These are phyloP conservation scores for Pouteria campechiana DNA, from an alignment of 179 eudicot species.

Conservation along the genomic window DNA sequence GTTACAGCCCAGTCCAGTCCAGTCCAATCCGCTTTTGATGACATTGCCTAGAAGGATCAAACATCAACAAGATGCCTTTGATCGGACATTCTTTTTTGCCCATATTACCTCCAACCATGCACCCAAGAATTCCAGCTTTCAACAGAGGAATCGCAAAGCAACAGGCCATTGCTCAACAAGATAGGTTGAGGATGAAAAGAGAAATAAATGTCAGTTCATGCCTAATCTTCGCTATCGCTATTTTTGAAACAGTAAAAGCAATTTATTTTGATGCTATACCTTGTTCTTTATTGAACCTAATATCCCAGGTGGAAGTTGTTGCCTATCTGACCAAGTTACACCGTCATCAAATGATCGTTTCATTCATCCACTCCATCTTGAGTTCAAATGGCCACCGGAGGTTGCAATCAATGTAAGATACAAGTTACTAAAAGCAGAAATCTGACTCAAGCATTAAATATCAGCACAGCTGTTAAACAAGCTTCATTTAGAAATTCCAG, in stretches of 20 bases:
- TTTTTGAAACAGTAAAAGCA: neutral
- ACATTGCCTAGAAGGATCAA: too few relatives aligned
- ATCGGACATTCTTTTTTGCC: too few relatives aligned
- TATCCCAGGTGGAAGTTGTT: slow-evolving; percentile 96
- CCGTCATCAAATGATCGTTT: slow-evolving; percentile 86
- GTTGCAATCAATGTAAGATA: too few relatives aligned
- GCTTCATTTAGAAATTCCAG: too few relatives aligned
- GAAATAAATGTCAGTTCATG: neutral
- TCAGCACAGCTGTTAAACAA: too few relatives aligned
- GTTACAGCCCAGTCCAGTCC: too few relatives aligned
- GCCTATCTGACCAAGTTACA: slow-evolving; percentile 64
- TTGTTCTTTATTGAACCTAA: slow-evolving; percentile 91
- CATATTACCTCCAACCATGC: slow-evolving; percentile 89
- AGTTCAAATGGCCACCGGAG: slow-evolving; percentile 1
- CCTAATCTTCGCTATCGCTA: neutral
- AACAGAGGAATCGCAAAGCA: slow-evolving; percentile 93
- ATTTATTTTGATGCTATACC: slow-evolving; percentile 16
- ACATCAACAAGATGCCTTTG: too few relatives aligned
- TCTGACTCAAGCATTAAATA: too few relatives aligned
- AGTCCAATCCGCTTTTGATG: too few relatives aligned
- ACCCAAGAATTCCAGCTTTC: slow-evolving; percentile 99
- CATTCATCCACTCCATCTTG: slow-evolving; percentile 98
- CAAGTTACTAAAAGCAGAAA: too few relatives aligned
- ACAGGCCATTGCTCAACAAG: slow-evolving; percentile 56
- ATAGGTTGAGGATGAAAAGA: slow-evolving; percentile 48